phyloP scores from a whole-genome alignment of 75 land plant genomes.

The Larix kaempferi region DNA sequence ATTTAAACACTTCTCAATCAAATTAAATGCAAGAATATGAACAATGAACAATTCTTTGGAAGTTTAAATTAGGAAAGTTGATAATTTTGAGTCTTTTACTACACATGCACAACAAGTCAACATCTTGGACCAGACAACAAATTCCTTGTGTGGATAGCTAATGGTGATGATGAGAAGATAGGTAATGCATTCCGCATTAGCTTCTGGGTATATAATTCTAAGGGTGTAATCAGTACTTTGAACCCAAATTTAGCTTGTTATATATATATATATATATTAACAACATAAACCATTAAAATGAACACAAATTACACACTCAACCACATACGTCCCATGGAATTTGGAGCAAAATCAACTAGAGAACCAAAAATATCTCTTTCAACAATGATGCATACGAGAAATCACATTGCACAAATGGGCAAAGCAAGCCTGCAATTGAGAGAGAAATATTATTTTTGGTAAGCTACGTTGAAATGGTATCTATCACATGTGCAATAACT shows the following conservation, averaged over 20 bases:
- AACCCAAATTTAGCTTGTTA: neutral
- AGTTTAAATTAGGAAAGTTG: neutral
- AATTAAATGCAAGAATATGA: neutral
- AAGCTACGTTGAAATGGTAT: neutral
- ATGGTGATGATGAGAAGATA: slow-evolving; percentile 92
- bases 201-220: neutral
- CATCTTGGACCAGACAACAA: slow-evolving; percentile 92
- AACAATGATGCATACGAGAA: slow-evolving; percentile 97
- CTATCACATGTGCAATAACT: neutral
- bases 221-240: slow-evolving; percentile 5
- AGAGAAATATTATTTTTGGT: neutral
- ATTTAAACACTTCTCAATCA: neutral
- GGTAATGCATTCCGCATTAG: slow-evolving; percentile 65
- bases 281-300: neutral
- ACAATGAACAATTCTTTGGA: neutral
- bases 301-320: neutral
- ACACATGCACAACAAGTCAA: slow-evolving; percentile 94
- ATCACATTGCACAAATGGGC: slow-evolving; percentile 95
- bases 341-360: slow-evolving; percentile 95
- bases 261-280: neutral
- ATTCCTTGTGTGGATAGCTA: slow-evolving; percentile 98
- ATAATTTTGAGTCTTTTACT: neutral
- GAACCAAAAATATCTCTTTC: slow-evolving; percentile 91
- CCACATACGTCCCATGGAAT: slow-evolving; percentile 88
- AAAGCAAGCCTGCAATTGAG: slow-evolving; percentile 74